phyloP scores from a whole-genome alignment of 2,329 filamentous ascomycete species.

The Penicillium paneum region DNA sequence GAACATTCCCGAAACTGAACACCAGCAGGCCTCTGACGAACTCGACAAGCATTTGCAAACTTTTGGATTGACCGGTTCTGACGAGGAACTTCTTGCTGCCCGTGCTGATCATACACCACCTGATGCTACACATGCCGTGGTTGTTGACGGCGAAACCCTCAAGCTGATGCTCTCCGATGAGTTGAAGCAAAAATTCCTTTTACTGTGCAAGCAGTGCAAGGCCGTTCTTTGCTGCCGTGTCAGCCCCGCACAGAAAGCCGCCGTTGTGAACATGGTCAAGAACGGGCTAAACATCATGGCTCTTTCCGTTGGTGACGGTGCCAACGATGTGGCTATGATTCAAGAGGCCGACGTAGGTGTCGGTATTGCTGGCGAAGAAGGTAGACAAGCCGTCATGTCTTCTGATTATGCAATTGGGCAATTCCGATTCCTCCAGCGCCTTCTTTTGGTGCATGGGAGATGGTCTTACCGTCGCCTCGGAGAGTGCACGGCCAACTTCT shows the following conservation, averaged over 20 bases:
- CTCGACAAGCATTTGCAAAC: slow-evolving; percentile 68
- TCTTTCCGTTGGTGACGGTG: slow-evolving; percentile 85
- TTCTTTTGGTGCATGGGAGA: slow-evolving; percentile 84
- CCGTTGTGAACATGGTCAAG: slow-evolving; percentile 96
- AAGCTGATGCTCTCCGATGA: slow-evolving; percentile 79
- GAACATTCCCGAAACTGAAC: slow-evolving; percentile 73
- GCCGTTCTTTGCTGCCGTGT: slow-evolving; percentile 97
- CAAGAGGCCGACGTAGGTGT: slow-evolving; percentile 96
- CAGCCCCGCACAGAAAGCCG: slow-evolving; percentile 92
- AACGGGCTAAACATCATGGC: slow-evolving; percentile 94
- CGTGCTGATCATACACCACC: slow-evolving; percentile 82
- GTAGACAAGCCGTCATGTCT: slow-evolving; percentile 90
- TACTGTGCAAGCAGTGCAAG: slow-evolving; percentile 95
- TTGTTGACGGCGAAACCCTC: slow-evolving; percentile 92
- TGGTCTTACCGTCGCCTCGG: slow-evolving; percentile 95
- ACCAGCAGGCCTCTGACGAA: slow-evolving; percentile 63
- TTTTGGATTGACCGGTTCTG: slow-evolving; percentile 78
- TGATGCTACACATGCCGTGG: slow-evolving; percentile 80
- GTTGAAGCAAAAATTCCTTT: slow-evolving; percentile 84
- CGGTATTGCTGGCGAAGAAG: slow-evolving; percentile 89
- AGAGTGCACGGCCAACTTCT: slow-evolving; percentile 96
- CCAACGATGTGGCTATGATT: slow-evolving; percentile 97
- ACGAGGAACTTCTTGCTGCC: slow-evolving; percentile 77
- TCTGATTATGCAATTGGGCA: slow-evolving; percentile 94
- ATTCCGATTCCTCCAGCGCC: slow-evolving; percentile 80